Base-by-base conservation (phyloP, 2,329 filamentous ascomycete genomes). In the Fusarium fracticaudum region DNA sequence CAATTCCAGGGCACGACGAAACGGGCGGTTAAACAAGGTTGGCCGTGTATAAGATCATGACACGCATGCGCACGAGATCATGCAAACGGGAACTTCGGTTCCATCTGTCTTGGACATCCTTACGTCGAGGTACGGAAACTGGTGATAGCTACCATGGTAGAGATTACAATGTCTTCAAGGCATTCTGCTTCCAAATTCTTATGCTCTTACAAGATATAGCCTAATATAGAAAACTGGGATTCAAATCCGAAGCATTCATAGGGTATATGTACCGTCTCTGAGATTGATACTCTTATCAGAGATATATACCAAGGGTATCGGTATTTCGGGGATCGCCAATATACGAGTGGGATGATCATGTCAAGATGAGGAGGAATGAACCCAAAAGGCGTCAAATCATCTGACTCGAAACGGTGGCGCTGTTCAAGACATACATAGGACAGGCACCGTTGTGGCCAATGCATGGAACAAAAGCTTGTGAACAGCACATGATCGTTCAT, bases 61-160 rank as follows among this genome's bases (percentile, higher is more conserved):
- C 68, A 70, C 53, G 58, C 72, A 73, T 74, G 69, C 35, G 69
- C 72, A 75, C 64, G 69, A 75, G 72, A 57, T 67, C 72, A 74
- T 67, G 44, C 51, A 73, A 64, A 59, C 59, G 50, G 66, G 40
- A 69, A 37, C 35, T 58, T 69, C 65, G 65, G 50, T 69, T 54
- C 15, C 47, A 35, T 64, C 40, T 66, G 53, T 37, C 38, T 40
- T n/a, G 38, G 44, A 24, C n/a, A 22, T 38, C 43, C 37, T 63
- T 38, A 14, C 38, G 43, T 29, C 17, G 47, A 37, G 18, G 38
- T 44, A 26, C 20, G 15, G 29, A 41, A 55, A 29, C 20, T 45
- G 15, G 24, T 26, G 20, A 31, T 13, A 29, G 35, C 10, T 26
- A 33, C 33, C 31, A 51, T 40, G 24, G 24, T 18, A 18, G 43